Percentiles rank a stretch among this genome's conserved stretches.
These are phyloP conservation scores for Chytriomyces hyalinus DNA, from an alignment of 192 early-diverging fungal genomes.

Conservation along the genomic window DNA sequence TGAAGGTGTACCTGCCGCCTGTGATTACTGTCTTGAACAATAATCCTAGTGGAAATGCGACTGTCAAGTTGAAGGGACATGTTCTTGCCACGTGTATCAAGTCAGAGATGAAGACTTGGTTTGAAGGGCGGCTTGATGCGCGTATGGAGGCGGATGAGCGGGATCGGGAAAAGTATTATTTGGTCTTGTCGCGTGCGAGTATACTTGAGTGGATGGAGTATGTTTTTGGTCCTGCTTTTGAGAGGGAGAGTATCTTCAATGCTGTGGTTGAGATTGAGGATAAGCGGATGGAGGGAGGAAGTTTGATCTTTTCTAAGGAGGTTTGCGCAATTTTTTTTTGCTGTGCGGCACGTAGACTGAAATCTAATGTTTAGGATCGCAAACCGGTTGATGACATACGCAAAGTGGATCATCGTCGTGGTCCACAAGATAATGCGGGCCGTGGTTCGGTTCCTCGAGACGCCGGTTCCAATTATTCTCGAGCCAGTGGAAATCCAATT, in stretches of 20 bases:
- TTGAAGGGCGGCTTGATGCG: conserved; percentile 7
- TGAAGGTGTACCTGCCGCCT: conserved; percentile 29
- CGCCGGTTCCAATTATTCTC: background rate
- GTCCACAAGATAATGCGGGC: background rate
- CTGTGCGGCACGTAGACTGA: background rate
- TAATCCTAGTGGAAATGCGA: conserved; percentile 23
- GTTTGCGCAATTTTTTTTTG: background rate
- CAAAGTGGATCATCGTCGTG: background rate
- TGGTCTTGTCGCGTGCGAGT: conserved; percentile 2
- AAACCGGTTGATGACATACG: background rate
- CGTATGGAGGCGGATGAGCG: conserved; percentile 29
- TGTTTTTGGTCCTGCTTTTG: conserved; percentile 23
- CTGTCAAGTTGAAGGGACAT: conserved; percentile 20
- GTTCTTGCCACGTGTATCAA: conserved; percentile 23
- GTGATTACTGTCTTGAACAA: conserved; percentile 26
- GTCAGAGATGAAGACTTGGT: conserved; percentile 16
- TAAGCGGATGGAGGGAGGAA: conserved; percentile 35
- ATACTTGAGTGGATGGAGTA: conserved; percentile 26
- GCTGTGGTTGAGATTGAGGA: conserved; percentile 29
- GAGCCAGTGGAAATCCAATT: background rate
- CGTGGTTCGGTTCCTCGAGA: background rate
- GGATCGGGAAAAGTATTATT: conserved; percentile 9
- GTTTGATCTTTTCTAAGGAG: conserved; percentile 26
- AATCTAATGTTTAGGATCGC: background rate
- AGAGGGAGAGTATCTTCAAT: conserved; percentile 22